phyloP scores from a whole-genome alignment of 257 asterid species.

The Solanum clarkiae region DNA sequence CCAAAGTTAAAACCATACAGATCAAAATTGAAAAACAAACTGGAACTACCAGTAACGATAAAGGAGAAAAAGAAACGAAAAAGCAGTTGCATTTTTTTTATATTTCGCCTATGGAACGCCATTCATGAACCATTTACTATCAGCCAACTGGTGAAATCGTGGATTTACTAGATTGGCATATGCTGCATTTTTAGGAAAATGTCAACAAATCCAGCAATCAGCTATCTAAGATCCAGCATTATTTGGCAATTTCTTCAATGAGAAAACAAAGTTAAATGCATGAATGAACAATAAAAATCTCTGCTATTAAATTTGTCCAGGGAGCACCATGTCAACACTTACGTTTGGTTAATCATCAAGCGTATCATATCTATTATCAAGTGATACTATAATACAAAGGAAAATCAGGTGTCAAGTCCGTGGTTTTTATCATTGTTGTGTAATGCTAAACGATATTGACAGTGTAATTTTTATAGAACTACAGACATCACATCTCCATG shows the following conservation, averaged over 20 bases:
- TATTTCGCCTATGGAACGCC: background rate
- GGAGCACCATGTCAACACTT: background rate
- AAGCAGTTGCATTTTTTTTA: background rate
- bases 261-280: background rate
- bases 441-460: background rate
- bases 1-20: background rate
- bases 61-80: background rate
- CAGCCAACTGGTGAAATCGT: background rate
- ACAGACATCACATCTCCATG: background rate
- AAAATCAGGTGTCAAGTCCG: background rate
- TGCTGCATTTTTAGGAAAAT: background rate
- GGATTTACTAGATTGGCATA: background rate
- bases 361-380: background rate
- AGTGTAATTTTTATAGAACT: background rate
- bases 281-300: background rate
- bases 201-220: background rate
- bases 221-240: background rate
- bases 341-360: background rate
- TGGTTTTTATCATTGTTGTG: background rate
- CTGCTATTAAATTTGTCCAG: background rate
- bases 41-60: background rate
- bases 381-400: background rate
- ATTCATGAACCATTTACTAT: background rate
- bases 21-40: background rate
- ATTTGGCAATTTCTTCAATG: background rate